These are phyloP conservation scores for Vanderwaltozyma verrucispora DNA, from an alignment of 805 yeast species.

Conservation along the genomic window DNA sequence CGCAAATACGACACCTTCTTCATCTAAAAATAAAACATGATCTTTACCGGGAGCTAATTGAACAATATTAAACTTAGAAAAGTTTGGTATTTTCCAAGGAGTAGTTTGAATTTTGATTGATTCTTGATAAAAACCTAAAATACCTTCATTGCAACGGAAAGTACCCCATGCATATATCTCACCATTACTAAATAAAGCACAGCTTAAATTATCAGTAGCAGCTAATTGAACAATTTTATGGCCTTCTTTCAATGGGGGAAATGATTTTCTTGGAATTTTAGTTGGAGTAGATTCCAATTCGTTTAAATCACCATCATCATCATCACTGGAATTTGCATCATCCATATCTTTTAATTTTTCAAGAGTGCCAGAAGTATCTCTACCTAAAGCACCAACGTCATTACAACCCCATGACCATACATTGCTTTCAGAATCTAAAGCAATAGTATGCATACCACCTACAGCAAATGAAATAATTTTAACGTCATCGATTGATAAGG, in stretches of 20 bases:
- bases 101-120: conserved; percentile 50
- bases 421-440: conserved; percentile 61
- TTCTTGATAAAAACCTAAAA: conserved; percentile 64
- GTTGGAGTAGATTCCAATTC: conserved; percentile 85
- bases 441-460: conserved; percentile 94
- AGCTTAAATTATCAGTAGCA: conserved; percentile 88
- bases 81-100: conserved; percentile 49
- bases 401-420: conserved; percentile 99
- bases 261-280: conserved; percentile 43
- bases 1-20: conserved; percentile 78
- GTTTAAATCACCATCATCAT: conserved; percentile 74
- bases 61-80: conserved; percentile 50
- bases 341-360: conserved; percentile 64
- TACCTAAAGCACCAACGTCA: conserved; percentile 84
- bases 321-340: conserved; percentile 45
- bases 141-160: conserved; percentile 87
- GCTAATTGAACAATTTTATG: conserved; percentile 64
- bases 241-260: conserved; percentile 45
- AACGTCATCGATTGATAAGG: conserved; percentile 47
- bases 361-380: conserved; percentile 60
- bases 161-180: conserved; percentile 98
- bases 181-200: conserved; percentile 68
- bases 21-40: conserved; percentile 75
- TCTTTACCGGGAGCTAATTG: conserved; percentile 91
- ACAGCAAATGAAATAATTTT: conserved; percentile 80